Percentiles rank a stretch among this genome's conserved stretches.
These are phyloP conservation scores for Blastocystis sp. DNA, from an alignment of 352 stramenopile genomes.

Conservation along the genomic window DNA sequence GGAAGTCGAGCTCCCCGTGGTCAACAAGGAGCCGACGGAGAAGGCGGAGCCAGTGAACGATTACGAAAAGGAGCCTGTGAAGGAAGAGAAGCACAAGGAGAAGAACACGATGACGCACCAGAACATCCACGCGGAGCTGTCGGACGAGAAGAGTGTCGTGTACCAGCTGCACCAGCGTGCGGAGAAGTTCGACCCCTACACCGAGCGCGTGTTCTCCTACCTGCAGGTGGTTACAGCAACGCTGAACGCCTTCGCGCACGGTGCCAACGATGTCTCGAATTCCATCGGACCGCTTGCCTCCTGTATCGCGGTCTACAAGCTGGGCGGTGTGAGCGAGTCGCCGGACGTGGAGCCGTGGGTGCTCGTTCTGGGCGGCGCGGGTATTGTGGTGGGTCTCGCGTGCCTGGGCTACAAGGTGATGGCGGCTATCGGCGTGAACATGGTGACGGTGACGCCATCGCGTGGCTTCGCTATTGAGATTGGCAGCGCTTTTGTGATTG, in stretches of 20 bases:
- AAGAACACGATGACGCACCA: constrained; percentile 71
- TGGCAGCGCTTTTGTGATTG: constrained; percentile 77
- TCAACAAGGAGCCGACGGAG: constrained; percentile 74
- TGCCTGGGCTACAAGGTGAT: constrained; percentile 77
- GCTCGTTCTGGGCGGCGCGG: constrained; percentile 76
- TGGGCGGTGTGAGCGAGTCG: constrained; percentile 36
- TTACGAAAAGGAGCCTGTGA: neutral
- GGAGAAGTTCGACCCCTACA: constrained; percentile 78
- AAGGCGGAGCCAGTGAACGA: neutral
- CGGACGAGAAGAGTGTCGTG: constrained; percentile 70
- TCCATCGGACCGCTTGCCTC: constrained; percentile 77
- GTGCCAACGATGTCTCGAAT: constrained; percentile 79
- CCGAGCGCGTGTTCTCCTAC: constrained; percentile 79
- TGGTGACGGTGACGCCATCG: constrained; percentile 78
- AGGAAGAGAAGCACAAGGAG: constrained; percentile 49
- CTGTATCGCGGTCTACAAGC: constrained; percentile 75
- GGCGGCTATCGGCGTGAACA: constrained; percentile 77
- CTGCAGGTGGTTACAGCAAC: constrained; percentile 78
- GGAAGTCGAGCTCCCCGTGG: constrained; percentile 74
- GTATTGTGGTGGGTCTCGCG: constrained; percentile 76
- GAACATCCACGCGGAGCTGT: constrained; percentile 74
- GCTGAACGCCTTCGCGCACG: constrained; percentile 78
- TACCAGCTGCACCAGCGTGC: constrained; percentile 76
- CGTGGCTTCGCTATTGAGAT: constrained; percentile 79
- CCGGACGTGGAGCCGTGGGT: constrained; percentile 76